A percentile compares a stretch with the other conserved stretches of the same genome.
Conservation (phyloP, 306 rosid species). For the Senna tora region DNA sequence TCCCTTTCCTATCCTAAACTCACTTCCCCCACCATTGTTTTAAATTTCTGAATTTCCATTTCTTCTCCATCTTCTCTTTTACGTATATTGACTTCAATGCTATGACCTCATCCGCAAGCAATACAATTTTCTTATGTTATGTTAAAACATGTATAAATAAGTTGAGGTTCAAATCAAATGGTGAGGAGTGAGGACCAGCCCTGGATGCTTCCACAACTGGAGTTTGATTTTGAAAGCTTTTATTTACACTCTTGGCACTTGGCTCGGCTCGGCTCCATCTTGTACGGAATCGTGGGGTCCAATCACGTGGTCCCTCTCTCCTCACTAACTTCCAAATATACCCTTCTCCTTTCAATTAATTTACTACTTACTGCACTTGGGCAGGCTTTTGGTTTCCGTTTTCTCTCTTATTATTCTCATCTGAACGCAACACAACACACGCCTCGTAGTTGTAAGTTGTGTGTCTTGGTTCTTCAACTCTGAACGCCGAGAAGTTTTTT, state of each 20-base stretch:
- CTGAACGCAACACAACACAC: neutral
- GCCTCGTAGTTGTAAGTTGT: conserved; percentile 43
- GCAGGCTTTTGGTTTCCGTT: neutral
- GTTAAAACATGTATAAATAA: too few species aligned
- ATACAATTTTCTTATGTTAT: too few species aligned
- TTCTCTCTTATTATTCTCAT: neutral
- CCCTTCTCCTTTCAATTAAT: conserved; percentile 6
- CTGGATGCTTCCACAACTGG: too few species aligned
- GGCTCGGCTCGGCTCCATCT: neutral
- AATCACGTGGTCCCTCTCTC: conserved; percentile 44
- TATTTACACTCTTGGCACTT: too few species aligned
- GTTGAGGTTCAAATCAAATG: neutral
- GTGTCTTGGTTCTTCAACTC: conserved; percentile 44
- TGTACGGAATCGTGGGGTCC: conserved; percentile 20
- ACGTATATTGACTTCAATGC: too few species aligned
- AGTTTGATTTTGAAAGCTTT: too few species aligned
- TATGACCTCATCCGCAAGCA: too few species aligned
- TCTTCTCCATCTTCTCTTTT: too few species aligned
- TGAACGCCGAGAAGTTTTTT: conserved; percentile 29
- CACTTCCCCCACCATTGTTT: too few species aligned
- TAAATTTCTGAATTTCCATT: too few species aligned
- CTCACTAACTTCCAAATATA: conserved; percentile 26
- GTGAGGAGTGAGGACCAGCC: too few species aligned
- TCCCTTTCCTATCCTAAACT: too few species aligned
- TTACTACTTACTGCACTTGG: neutral